phyloP scores from a whole-genome alignment of 257 asterid species.

The Nicotiana otophora region DNA sequence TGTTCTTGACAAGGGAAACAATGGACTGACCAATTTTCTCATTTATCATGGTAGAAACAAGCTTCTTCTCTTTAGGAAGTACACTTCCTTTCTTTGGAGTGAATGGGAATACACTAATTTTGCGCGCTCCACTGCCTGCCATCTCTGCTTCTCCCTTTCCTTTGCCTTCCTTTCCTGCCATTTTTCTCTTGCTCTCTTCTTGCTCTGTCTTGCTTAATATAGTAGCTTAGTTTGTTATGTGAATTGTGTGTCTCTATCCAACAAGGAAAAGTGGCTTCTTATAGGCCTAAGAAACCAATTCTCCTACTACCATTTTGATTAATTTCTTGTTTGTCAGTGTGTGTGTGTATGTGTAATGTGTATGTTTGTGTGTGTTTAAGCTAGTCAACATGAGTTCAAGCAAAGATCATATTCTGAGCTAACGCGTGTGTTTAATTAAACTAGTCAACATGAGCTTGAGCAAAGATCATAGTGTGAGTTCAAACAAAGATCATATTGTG shows the following conservation, averaged over 20 bases:
- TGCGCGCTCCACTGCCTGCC: neutral
- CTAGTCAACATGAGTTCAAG: neutral
- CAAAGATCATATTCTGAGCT: neutral
- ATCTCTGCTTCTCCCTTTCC: conserved; percentile 7
- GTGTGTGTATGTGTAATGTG: neutral
- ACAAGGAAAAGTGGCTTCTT: neutral
- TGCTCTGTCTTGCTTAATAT: neutral
- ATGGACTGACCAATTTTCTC: neutral
- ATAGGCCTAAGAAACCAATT: neutral
- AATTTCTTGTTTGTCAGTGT: neutral
- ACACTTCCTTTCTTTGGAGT: conserved; percentile 10
- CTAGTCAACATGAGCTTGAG: neutral
- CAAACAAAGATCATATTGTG: neutral
- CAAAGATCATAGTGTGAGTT: neutral
- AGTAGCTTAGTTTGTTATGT: neutral
- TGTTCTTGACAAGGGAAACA: conserved; percentile 5
- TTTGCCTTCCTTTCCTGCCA: neutral
- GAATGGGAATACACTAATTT: neutral
- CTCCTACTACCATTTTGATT: neutral
- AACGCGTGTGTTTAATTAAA: neutral
- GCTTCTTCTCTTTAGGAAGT: neutral
- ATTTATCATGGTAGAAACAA: conserved; percentile 8
- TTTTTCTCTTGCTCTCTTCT: neutral
- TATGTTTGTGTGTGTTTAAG: neutral
- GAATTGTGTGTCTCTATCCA: neutral